phyloP scores from a whole-genome alignment of 306 rosid genomes.

The Vigna reflexopilosa region DNA sequence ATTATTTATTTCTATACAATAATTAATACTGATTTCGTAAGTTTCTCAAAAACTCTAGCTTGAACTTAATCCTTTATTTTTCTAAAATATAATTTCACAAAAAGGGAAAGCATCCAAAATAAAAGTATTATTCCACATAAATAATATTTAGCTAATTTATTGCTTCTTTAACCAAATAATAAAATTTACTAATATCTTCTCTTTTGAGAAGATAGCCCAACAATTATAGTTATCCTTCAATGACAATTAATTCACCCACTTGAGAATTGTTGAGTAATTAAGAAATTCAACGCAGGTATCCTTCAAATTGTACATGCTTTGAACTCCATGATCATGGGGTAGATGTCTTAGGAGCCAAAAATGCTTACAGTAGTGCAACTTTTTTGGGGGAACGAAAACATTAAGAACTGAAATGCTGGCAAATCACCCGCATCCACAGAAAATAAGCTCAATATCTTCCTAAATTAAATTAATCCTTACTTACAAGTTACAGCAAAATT shows the following conservation, averaged over 20 bases:
- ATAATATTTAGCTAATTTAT: neutral
- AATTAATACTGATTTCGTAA: neutral
- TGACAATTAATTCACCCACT: neutral
- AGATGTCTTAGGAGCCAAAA: too few relatives aligned
- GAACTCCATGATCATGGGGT: too few relatives aligned
- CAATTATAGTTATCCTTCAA: too few relatives aligned
- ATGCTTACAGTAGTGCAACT: neutral
- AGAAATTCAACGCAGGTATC: neutral
- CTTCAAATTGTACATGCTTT: neutral
- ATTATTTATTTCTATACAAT: neutral
- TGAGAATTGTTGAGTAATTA: neutral
- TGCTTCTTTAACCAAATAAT: neutral
- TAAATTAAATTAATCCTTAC: constrained; percentile 19
- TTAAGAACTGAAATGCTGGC: neutral
- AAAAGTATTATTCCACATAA: neutral
- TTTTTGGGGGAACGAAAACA: too few relatives aligned
- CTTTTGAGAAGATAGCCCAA: neutral
- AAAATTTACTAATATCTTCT: neutral
- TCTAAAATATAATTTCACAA: neutral
- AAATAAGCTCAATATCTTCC: constrained; percentile 2
- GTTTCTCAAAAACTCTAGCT: neutral
- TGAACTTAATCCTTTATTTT: neutral
- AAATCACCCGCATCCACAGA: neutral
- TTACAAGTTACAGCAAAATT: constrained; percentile 36
- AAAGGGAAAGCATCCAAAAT: neutral